Conservation (phyloP, 2,329 filamentous ascomycete genomes). For the Aspergillus sp. region DNA sequence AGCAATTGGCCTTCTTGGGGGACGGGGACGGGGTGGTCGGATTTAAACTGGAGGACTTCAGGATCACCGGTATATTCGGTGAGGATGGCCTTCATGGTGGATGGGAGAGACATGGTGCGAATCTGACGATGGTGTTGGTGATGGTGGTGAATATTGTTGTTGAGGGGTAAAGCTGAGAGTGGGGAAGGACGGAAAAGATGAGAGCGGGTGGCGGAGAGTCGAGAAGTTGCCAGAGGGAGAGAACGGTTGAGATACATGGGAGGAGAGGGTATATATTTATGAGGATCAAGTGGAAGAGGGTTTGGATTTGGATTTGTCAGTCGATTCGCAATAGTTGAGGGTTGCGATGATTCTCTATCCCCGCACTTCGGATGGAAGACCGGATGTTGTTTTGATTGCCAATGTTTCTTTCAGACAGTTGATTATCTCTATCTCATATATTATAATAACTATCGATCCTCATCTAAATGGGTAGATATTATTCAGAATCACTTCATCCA, state of each 20-base stretch:
- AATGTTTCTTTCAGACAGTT: too few species aligned
- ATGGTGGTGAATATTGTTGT: conserved; percentile 3
- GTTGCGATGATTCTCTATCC: too few species aligned
- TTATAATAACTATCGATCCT: too few species aligned
- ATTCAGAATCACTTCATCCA: too few species aligned
- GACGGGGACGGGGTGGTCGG: conserved; percentile 65
- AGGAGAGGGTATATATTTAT: neutral
- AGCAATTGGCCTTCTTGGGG: conserved; percentile 68
- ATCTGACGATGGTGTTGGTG: conserved; percentile 10
- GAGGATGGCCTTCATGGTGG: conserved; percentile 68
- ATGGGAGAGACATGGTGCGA: conserved; percentile 48
- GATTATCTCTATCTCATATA: too few species aligned
- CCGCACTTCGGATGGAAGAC: too few species aligned
- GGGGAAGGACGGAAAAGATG: conserved; percentile 5
- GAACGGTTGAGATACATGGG: neutral
- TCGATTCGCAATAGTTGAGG: too few species aligned
- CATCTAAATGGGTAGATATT: too few species aligned
- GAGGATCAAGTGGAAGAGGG: too few species aligned
- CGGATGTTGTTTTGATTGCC: too few species aligned
- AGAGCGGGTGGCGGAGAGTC: conserved; percentile 9
- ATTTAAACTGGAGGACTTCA: conserved; percentile 67
- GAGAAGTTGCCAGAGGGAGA: neutral
- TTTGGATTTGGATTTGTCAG: too few species aligned
- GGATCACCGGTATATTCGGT: conserved; percentile 68
- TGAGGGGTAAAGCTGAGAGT: conserved; percentile 3